These are phyloP conservation scores for Tylopilus sp. DNA, from an alignment of 768 basidiomycete genomes.

Conservation along the genomic window DNA sequence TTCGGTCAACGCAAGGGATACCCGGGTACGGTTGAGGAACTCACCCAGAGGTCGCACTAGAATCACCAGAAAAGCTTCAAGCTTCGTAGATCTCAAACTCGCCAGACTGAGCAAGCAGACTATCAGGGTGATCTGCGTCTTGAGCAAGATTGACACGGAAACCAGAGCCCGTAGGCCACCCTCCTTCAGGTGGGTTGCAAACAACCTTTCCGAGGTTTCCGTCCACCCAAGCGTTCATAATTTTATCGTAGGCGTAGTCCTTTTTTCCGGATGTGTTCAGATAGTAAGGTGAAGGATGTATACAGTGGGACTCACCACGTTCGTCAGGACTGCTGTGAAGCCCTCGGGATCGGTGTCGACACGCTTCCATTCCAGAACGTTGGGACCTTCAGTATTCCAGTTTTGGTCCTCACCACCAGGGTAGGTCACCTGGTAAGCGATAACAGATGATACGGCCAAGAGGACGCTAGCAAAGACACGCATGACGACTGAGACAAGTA, in stretches of 20 bases:
- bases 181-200: constrained; percentile 55
- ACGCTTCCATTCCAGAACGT: constrained; percentile 55
- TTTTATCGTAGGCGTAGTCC: constrained; percentile 39
- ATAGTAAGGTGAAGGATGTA: neutral
- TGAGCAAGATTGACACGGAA: constrained; percentile 75
- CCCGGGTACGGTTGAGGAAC: neutral
- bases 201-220: constrained; percentile 39
- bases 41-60: constrained; percentile 20
- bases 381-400: constrained; percentile 59
- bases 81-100: constrained; percentile 60
- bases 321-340: constrained; percentile 68
- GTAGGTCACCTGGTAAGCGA: constrained; percentile 60
- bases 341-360: constrained; percentile 64
- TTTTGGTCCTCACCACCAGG: constrained; percentile 44
- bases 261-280: constrained; percentile 18
- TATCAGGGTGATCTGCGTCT: constrained; percentile 41
- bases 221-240: constrained; percentile 55
- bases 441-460: constrained; percentile 50
- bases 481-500: constrained; percentile 35
- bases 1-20: neutral
- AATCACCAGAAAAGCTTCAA: constrained; percentile 10
- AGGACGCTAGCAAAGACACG: constrained; percentile 40
- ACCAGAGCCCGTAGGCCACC: constrained; percentile 58
- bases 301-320: constrained; percentile 42
- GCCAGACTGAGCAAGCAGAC: constrained; percentile 69